Percentiles rank a stretch among this genome's conserved stretches.
Evolutionary conservation across 2,329 filamentous ascomycete species (phyloP).

Genomic region (Colletotrichum echinochloae): DNA sequence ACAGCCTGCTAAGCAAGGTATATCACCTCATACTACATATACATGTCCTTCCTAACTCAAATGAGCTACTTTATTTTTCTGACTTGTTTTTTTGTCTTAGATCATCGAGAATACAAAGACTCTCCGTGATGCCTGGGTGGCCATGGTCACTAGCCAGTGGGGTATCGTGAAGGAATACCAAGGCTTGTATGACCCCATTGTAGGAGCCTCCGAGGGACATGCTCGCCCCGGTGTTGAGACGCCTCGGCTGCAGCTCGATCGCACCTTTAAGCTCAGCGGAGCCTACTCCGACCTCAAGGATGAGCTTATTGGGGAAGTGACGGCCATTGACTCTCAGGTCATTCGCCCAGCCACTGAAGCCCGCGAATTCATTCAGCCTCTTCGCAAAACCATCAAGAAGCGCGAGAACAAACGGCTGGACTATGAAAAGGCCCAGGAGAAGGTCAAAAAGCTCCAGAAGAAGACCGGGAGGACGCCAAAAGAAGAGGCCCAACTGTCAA

Average conservation of each 20-base stretch:
- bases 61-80: conserved; percentile 3
- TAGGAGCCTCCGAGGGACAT: conserved; percentile 70
- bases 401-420: conserved; percentile 85
- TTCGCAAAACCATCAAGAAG: conserved; percentile 88
- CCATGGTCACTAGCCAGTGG: conserved; percentile 76
- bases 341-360: conserved; percentile 77
- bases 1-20: conserved; percentile 80
- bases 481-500: conserved; percentile 77
- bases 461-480: conserved; percentile 78
- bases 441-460: conserved; percentile 75
- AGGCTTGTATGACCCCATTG: conserved; percentile 80
- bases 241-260: conserved; percentile 70
- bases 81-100: conserved; percentile 55
- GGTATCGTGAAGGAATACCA: conserved; percentile 76
- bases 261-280: conserved; percentile 73
- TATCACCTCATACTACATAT: conserved; percentile 41
- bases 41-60: conserved; percentile 19
- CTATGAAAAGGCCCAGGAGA: conserved; percentile 81
- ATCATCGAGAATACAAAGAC: conserved; percentile 80
- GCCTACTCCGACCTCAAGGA: conserved; percentile 77
- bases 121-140: conserved; percentile 84
- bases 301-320: conserved; percentile 79
- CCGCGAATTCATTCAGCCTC: conserved; percentile 74
- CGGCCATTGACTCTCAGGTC: conserved; percentile 76
- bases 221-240: conserved; percentile 69